Percentiles rank a stretch among this genome's conserved stretches.
Conservation (phyloP, 768 basidiomycete species). For the Lactarius psammicola region DNA sequence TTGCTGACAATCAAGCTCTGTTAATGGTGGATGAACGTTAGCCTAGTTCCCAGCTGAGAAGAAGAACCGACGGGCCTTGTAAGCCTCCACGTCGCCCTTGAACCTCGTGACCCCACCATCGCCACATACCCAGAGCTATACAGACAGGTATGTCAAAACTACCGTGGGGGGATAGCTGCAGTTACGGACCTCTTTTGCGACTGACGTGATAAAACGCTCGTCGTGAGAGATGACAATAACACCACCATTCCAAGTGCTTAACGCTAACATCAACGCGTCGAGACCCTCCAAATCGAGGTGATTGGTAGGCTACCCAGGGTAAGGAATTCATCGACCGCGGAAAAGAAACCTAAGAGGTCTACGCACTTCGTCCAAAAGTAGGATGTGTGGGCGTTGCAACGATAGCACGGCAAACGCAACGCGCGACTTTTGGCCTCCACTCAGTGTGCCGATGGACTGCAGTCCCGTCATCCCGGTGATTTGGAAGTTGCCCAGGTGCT, state of each 20-base stretch:
- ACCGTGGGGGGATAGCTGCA: background rate
- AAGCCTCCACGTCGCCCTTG: conserved; percentile 84
- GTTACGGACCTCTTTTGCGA: conserved; percentile 70
- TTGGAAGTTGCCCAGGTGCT: conserved; percentile 95
- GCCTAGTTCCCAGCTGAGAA: background rate
- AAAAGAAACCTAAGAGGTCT: background rate
- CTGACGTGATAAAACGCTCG: conserved; percentile 90
- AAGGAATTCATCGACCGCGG: background rate
- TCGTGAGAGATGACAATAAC: conserved; percentile 95
- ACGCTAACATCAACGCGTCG: conserved; percentile 87
- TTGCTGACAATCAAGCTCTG: conserved; percentile 34
- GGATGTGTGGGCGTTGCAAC: conserved; percentile 84
- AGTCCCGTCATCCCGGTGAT: conserved; percentile 94
- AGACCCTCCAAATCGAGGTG: conserved; percentile 97
- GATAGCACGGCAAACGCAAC: conserved; percentile 90
- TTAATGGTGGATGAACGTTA: background rate
- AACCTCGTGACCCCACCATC: conserved; percentile 81
- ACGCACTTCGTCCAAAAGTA: conserved; percentile 89
- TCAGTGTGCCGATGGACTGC: conserved; percentile 87
- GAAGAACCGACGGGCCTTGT: conserved; percentile 62
- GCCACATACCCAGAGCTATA: conserved; percentile 88
- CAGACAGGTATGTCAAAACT: conserved; percentile 18
- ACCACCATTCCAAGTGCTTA: conserved; percentile 81
- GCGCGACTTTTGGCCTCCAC: conserved; percentile 94
- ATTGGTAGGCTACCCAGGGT: conserved; percentile 70